phyloP scores from a whole-genome alignment of 768 basidiomycete genomes.

The Amanita polypyramis region DNA sequence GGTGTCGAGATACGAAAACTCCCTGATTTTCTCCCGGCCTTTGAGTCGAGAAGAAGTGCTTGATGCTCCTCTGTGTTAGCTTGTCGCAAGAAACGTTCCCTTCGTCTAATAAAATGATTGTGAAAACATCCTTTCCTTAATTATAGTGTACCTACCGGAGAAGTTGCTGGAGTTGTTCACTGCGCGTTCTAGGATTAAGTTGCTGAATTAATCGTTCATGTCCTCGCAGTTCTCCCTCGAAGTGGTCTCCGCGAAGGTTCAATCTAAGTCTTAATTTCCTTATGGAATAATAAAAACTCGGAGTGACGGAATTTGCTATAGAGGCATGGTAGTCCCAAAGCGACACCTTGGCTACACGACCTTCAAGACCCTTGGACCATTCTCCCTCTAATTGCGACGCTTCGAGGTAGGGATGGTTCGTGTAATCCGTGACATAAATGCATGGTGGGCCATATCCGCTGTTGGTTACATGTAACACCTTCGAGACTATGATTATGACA shows the following conservation, averaged over 20 bases:
- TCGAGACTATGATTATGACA: not conserved
- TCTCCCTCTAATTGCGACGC: slow-evolving; percentile 18
- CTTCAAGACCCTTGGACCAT: slow-evolving; percentile 37
- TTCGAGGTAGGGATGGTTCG: slow-evolving; percentile 33
- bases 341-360: slow-evolving; percentile 39
- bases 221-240: slow-evolving; percentile 39
- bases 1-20: not conserved
- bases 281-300: slow-evolving; percentile 36
- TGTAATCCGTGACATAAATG: slow-evolving; percentile 61
- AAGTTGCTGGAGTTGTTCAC: slow-evolving; percentile 31
- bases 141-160: slow-evolving; percentile 23
- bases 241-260: slow-evolving; percentile 17
- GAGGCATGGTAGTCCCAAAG: slow-evolving; percentile 38
- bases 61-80: not conserved
- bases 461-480: slow-evolving; percentile 37
- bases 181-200: slow-evolving; percentile 25
- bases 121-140: not conserved
- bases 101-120: not conserved
- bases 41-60: not conserved
- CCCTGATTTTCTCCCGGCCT: not conserved
- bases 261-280: slow-evolving; percentile 39
- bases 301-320: slow-evolving; percentile 24
- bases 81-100: not conserved
- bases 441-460: slow-evolving; percentile 21
- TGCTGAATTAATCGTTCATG: slow-evolving; percentile 31